These are phyloP conservation scores for Tilletia caries DNA, from an alignment of 1,284 basidiomycete species.

Conservation along the genomic window DNA sequence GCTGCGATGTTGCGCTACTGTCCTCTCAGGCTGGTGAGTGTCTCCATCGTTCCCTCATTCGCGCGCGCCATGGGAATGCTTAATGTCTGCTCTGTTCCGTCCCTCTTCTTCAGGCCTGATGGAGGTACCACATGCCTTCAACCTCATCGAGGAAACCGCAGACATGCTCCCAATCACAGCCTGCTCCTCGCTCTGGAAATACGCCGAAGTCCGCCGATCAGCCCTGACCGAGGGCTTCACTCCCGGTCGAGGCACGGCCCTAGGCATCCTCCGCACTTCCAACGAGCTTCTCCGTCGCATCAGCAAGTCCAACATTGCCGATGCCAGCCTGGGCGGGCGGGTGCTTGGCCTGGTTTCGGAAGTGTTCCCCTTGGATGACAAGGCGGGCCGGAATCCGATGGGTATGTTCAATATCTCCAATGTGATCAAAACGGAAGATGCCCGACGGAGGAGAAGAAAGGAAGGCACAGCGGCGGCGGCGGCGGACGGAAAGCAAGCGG, in stretches of 20 bases:
- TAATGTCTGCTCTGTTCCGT: neutral
- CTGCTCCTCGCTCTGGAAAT: neutral
- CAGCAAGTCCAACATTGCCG: constrained; percentile 72
- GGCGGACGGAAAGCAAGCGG: constrained; percentile 22
- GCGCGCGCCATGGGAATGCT: neutral
- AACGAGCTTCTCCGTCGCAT: constrained; percentile 80
- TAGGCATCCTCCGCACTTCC: constrained; percentile 73
- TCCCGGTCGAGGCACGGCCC: constrained; percentile 79
- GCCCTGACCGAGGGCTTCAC: constrained; percentile 59
- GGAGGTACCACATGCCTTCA: neutral
- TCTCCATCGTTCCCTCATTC: neutral
- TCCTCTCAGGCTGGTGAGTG: neutral
- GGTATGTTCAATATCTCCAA: constrained; percentile 72
- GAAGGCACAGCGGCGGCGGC: constrained; percentile 4
- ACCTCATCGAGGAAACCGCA: constrained; percentile 7
- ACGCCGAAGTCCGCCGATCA: neutral
- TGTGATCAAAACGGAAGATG: constrained; percentile 43
- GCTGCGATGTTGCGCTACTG: neutral
- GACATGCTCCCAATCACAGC: constrained; percentile 2
- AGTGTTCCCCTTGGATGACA: constrained; percentile 79
- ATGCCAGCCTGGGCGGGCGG: constrained; percentile 77
- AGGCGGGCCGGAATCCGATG: constrained; percentile 82
- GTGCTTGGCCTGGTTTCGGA: constrained; percentile 79
- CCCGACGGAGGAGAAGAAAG: neutral
- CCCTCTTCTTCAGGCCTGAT: neutral